phyloP scores from a whole-genome alignment of 2,329 filamentous ascomycete genomes.

The Sarocladiaceae sp. region DNA sequence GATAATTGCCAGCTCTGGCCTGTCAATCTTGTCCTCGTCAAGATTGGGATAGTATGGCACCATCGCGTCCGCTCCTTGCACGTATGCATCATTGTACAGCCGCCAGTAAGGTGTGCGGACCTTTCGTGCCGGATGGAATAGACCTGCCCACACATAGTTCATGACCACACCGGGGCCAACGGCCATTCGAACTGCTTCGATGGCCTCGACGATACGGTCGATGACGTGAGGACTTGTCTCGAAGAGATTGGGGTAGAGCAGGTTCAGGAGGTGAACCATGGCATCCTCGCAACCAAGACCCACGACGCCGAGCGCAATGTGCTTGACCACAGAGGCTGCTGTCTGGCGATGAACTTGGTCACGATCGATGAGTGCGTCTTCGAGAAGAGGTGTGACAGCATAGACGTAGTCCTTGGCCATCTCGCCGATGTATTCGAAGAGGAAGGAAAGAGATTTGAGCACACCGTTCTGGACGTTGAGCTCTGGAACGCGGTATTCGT shows the following conservation, averaged over 20 bases:
- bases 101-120: slow-evolving; percentile 95
- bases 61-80: slow-evolving; percentile 89
- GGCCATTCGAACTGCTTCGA: slow-evolving; percentile 91
- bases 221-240: slow-evolving; percentile 98
- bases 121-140: slow-evolving; percentile 96
- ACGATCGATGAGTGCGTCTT: slow-evolving; percentile 94
- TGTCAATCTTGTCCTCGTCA: slow-evolving; percentile 72
- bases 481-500: slow-evolving; percentile 97
- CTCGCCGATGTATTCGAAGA: slow-evolving; percentile 99
- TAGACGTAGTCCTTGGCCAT: slow-evolving; percentile 99
- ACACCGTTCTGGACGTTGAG: slow-evolving; percentile 99
- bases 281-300: slow-evolving; percentile 96
- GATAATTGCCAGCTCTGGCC: slow-evolving; percentile 79
- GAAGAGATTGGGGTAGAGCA: slow-evolving; percentile 95
- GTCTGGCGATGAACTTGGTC: slow-evolving; percentile 98
- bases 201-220: slow-evolving; percentile 94
- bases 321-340: slow-evolving; percentile 93
- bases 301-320: slow-evolving; percentile 95
- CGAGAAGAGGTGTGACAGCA: slow-evolving; percentile 89
- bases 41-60: slow-evolving; percentile 92
- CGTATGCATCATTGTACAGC: slow-evolving; percentile 95
- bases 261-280: slow-evolving; percentile 95
- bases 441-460: slow-evolving; percentile 91
- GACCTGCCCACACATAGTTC: slow-evolving; percentile 97
- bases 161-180: slow-evolving; percentile 89